These are phyloP conservation scores for Colletotrichum costaricense DNA, from an alignment of 2,329 filamentous ascomycete species.

Conservation along the genomic window DNA sequence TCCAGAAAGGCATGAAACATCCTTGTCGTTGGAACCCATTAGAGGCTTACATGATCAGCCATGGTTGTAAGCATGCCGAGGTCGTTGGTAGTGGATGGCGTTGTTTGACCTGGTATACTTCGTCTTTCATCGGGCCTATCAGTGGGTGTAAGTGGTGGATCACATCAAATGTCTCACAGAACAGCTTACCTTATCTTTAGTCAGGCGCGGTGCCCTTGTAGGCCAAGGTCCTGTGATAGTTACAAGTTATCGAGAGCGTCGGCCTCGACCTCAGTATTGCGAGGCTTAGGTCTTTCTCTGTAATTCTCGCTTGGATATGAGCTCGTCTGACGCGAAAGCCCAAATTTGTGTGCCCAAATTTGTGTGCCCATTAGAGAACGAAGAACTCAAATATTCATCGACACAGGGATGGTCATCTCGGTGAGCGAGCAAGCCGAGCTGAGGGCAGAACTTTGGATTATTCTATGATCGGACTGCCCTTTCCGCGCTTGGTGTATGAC, in stretches of 20 bases:
- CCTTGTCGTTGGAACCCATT: slow-evolving; percentile 38
- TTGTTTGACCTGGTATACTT: slow-evolving; percentile 49
- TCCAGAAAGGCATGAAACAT: slow-evolving; percentile 44
- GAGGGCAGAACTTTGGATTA: not conserved
- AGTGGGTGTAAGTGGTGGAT: slow-evolving; percentile 50
- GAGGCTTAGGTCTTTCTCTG: slow-evolving; percentile 74
- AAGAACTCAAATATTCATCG: slow-evolving; percentile 26
- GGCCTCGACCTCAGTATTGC: slow-evolving; percentile 79
- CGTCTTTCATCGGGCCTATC: slow-evolving; percentile 44
- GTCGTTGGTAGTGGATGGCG: slow-evolving; percentile 45
- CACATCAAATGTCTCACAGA: slow-evolving; percentile 44
- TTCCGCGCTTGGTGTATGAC: not conserved
- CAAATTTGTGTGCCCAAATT: slow-evolving; percentile 63
- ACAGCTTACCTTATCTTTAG: slow-evolving; percentile 34
- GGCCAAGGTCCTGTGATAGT: slow-evolving; percentile 45
- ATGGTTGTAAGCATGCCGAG: slow-evolving; percentile 39
- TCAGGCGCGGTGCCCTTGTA: slow-evolving; percentile 38
- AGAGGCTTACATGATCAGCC: slow-evolving; percentile 35
- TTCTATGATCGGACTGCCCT: not conserved
- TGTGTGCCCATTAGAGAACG: slow-evolving; percentile 56
- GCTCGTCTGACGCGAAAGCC: slow-evolving; percentile 74
- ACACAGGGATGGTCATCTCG: not conserved
- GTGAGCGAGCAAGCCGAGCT: not conserved
- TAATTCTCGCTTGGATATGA: slow-evolving; percentile 68
- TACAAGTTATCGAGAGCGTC: slow-evolving; percentile 67